Evolutionary conservation across 2,329 filamentous ascomycete genomes (phyloP), one percentile per base, ranked within the genome.

Genomic region (Ophiostoma australiae): DNA sequence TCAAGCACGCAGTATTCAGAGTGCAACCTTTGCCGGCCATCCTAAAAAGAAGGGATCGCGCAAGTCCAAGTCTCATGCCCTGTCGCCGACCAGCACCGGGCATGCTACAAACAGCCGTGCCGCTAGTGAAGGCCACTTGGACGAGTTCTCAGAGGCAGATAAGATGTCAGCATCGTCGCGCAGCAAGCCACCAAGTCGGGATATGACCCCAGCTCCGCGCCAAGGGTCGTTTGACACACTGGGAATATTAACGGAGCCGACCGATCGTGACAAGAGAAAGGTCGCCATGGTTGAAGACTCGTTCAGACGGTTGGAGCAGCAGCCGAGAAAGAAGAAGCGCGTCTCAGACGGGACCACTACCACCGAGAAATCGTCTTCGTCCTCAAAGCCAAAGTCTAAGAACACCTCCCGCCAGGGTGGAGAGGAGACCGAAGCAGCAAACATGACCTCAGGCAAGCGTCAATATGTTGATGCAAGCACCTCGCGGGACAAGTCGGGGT

Each of bases 231-330:
- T 87, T 71, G 84, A 89, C 69, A 86, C 86, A 11, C 78, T 86
- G 1, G 85, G 85, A 4, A 88, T 89, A 74, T 79, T 89, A 71
- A 89, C 87, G 0, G 87, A 89, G 73, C 86, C 85, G 7, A 89
- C 88, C 0, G 87, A 90, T 73, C 84, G 88, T 39, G 88, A 90
- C 73, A 90, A 90, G 78, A 82, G 88, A 48, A 90, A 90, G 75
- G 84, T 90, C 13, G 85, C 87, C 27, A 88, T 88, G 84, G 83
- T 89, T 0, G 88, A 90, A 74, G 86, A 89, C 72, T 82, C 86
- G 1, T 87, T 90, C 77, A 83, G 86, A 70, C 87, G 84, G 31
- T 87, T 88, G 84, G 87, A 87, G 75, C 85, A 87, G 41, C 77
- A 85, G 1, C 81, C 82, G 0, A 83, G 84, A 39, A 90, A 90